Percentiles rank a stretch among this genome's conserved stretches.
These are phyloP conservation scores for Pseudopyricularia javanii DNA, from an alignment of 2,329 filamentous ascomycete genomes.

Conservation along the genomic window DNA sequence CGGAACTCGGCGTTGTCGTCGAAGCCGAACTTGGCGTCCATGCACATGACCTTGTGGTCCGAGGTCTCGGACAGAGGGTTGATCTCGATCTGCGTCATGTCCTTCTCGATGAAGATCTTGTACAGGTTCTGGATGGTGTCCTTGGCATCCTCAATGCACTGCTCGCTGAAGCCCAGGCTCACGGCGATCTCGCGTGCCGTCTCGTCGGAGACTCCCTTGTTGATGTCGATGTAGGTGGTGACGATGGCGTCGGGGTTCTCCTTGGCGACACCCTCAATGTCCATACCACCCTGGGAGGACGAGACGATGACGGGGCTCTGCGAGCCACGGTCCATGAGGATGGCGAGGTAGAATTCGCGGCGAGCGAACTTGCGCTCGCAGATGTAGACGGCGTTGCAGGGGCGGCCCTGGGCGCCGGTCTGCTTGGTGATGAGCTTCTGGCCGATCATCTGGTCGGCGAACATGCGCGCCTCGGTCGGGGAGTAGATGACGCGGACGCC, in stretches of 20 bases:
- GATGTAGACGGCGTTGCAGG: conserved; percentile 97
- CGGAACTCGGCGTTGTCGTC: conserved; percentile 99
- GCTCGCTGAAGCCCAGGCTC: conserved; percentile 93
- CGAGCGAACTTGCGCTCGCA: conserved; percentile 99
- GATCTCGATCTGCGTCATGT: conserved; percentile 99
- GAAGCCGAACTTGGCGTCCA: conserved; percentile 98
- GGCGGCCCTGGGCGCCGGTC: conserved; percentile 82
- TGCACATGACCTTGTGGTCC: conserved; percentile 95
- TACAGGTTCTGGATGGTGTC: conserved; percentile 98
- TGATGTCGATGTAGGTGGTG: conserved; percentile 89
- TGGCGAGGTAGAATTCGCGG: conserved; percentile 96
- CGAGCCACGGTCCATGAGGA: conserved; percentile 91
- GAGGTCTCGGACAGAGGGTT: conserved; percentile 97
- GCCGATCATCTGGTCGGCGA: conserved; percentile 98
- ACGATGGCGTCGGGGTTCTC: conserved; percentile 92
- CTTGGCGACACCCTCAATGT: conserved; percentile 97
- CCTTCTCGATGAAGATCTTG: conserved; percentile 96
- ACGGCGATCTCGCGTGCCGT: conserved; percentile 82
- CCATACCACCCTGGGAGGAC: conserved; percentile 97
- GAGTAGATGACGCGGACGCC: conserved; percentile 99
- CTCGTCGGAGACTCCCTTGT: conserved; percentile 88
- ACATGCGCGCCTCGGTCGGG: conserved; percentile 91
- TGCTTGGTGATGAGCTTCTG: conserved; percentile 99
- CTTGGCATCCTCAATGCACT: conserved; percentile 92
- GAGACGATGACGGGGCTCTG: conserved; percentile 94